Evolutionary conservation across 1,139 yeast genomes (phyloP), one percentile per base, ranked within the genome.

Genomic region (Saccharomycopsis hybrid): DNA sequence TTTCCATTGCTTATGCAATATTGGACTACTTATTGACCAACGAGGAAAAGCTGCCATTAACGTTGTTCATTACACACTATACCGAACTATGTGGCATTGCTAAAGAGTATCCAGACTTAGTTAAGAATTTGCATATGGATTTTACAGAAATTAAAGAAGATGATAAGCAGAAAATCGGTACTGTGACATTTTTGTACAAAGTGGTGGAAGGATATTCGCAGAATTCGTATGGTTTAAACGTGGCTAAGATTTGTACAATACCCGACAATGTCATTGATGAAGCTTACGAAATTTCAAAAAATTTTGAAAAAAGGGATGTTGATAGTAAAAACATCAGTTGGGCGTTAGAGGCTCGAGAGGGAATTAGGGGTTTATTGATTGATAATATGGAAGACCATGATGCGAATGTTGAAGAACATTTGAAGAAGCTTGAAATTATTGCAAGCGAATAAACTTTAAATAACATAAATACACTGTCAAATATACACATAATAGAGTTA

Each of bases 21-120:
- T 67, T 92, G 52, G 73, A 77, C 52, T 82, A 85, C 58, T 73
- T 89, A 49, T 66, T 82, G 3, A 70, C 69, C 32, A 62, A 63
- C 24, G 59, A 67, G 0, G 60, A 43, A n/a, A 58, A 64, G 3
- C 63, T 73, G 41, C 83, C 92, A 0, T 66, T 85, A 43, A 75
- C 85, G 0, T 64, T 90, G 27, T 90, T 89, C 65, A 87, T 90
- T 30, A 90, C 97, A 0, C 97, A 90, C 65, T 90, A 82, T 63
- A 92, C 94, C n/a, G 75, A 80, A 24, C 68, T 89, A 32, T 77
- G 81, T 52, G 68, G 71, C 4, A 69, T 86, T 46, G 80, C 76
- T 42, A 56, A 67, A 37, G 62, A 64, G 44, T 72, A 68, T 55
- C 66, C 69, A 1, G 62, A 61, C 0, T 57, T 64, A 3, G 78